These are phyloP conservation scores for Fusarium agapanthi DNA, from an alignment of 2,329 filamentous ascomycete genomes.

Conservation along the genomic window DNA sequence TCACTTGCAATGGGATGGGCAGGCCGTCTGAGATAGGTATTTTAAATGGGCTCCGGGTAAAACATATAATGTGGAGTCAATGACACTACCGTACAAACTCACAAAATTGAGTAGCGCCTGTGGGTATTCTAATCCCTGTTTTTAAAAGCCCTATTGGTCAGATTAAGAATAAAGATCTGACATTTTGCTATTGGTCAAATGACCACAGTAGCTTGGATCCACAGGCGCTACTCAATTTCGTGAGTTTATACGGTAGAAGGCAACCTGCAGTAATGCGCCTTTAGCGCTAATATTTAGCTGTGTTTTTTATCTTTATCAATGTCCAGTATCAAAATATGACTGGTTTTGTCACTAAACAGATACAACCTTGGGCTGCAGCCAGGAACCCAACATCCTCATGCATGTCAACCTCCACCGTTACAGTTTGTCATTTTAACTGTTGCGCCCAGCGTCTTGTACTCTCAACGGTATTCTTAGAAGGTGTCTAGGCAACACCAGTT, in stretches of 20 bases:
- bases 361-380: slow-evolving; percentile 9
- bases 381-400: background rate
- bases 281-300: slow-evolving; percentile 4
- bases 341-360: slow-evolving; percentile 18
- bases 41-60: slow-evolving; percentile 6
- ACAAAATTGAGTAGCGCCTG: no score
- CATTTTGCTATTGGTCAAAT: no score
- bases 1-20: background rate
- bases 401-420: background rate
- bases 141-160: no score
- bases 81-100: no score
- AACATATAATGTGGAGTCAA: slow-evolving; percentile 11
- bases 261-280: slow-evolving; percentile 17
- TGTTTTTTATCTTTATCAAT: background rate
- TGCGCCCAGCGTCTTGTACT: background rate
- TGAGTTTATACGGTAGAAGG: no score
- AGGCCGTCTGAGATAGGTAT: background rate
- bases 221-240: no score
- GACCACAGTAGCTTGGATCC: no score
- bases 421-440: background rate
- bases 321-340: slow-evolving; percentile 6
- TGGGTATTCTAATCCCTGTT: no score
- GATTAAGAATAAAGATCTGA: no score
- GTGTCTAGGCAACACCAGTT: background rate
- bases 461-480: background rate